These are phyloP conservation scores for Thalassia testudinum DNA, from an alignment of 116 monocot genomes.

Conservation along the genomic window DNA sequence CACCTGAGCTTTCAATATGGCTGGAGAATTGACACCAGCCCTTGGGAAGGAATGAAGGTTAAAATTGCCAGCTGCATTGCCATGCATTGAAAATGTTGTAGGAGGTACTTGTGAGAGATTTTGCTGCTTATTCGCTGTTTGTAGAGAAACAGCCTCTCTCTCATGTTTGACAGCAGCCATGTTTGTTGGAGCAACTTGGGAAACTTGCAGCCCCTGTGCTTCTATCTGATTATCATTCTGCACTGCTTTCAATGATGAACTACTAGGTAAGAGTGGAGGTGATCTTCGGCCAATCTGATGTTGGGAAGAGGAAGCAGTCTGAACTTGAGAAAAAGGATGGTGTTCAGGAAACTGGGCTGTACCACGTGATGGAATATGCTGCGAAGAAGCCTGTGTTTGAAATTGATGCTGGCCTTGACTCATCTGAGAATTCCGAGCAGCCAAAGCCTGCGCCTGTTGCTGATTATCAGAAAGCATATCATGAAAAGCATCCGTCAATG, in stretches of 20 bases:
- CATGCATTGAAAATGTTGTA: constrained; percentile 43
- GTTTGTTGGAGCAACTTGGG: constrained; percentile 20
- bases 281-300: constrained; percentile 12
- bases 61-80: constrained; percentile 18
- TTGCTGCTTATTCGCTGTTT: constrained; percentile 35
- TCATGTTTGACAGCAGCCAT: constrained; percentile 23
- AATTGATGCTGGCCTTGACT: constrained; percentile 26
- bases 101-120: constrained; percentile 36
- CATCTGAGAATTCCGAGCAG: constrained; percentile 32
- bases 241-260: constrained; percentile 4
- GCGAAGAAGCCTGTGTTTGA: constrained; percentile 36
- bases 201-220: constrained; percentile 13
- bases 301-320: constrained; percentile 11
- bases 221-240: constrained; percentile 10
- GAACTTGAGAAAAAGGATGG: constrained; percentile 14
- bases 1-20: constrained; percentile 21
- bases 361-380: constrained; percentile 24
- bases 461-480: neutral
- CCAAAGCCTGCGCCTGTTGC: constrained; percentile 34
- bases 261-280: neutral
- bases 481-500: neutral
- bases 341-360: constrained; percentile 12
- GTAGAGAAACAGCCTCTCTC: constrained; percentile 23
- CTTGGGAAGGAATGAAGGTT: constrained; percentile 36
- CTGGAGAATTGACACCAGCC: constrained; percentile 17